Evolutionary conservation across 2,329 filamentous ascomycete species (phyloP), one percentile per base, ranked within the genome.

Genomic region (Stachybotrys echinatus): DNA sequence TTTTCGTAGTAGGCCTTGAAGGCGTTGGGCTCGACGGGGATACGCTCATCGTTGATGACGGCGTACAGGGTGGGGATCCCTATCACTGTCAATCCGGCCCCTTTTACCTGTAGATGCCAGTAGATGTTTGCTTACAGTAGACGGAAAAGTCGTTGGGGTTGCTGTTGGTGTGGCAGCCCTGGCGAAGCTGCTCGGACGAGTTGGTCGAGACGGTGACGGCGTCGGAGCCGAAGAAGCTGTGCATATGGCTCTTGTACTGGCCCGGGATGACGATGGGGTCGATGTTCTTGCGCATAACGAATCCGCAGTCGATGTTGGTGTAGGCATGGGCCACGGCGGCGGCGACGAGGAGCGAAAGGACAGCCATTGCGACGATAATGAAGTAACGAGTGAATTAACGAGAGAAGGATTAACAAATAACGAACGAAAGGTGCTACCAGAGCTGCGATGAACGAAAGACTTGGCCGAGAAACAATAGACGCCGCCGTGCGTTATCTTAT

Each of bases 201-300:
- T 43, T 43, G 17, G 40, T 43, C 5, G 40, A 43, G 22, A 20
- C 40, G 40, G 40, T 43, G 20, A 65, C 54, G 31, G 56, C 61
- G 44, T 63, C 61, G 42, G 61, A 63, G 22, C 63, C 62, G 51
- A 65, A 65, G 51, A 61, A 63, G 45, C 58, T 61, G 53, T 64
- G 62, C 54, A 65, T 50, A 42, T 64, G 63, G 8, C 59, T 58
- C 51, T 54, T 57, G 50, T 65, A 60, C 48, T 57, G 46, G 21
- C 61, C 58, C 0, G 61, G 60, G 47, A 57, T 59, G 42, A 60
- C 53, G 34, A 63, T 60, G 27, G 59, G 60, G 37, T 63, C 57
- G 22, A 63, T 59, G 50, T 61, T 62, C 52, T 63, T 63, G 49
- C 55, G 50, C 60, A 63, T 59, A 45, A 61, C 58, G 40, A 54